Base-by-base conservation (phyloP, 2,329 filamentous ascomycete genomes). In the Sclerotinia sclerotiorum region DNA sequence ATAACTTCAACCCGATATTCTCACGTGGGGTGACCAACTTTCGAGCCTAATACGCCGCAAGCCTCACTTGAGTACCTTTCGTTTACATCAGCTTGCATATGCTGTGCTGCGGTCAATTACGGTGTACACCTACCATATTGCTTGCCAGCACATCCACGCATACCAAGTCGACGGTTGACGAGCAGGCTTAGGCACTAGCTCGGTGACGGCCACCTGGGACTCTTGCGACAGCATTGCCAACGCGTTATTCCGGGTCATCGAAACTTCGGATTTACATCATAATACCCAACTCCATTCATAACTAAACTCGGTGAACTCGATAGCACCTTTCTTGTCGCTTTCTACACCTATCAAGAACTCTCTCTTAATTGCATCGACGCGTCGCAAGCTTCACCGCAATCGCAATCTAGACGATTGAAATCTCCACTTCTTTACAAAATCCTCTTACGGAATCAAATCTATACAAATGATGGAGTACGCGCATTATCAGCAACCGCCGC, bases 401-500 rank as follows among this genome's bases (percentile, higher is more conserved):
- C 52, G 35, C 63, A 42, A 64, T 39, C 62, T 56, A 49, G 67
- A 39, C 55, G 44, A 67, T 55, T 56, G 64, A 51, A 61, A 64
- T 44, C 69, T 68, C 58, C 68, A 68, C 57, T 51, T 56, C 58
- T 49, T 56, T n/a, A 58, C 65, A 64, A 62, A 56, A 44, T 56
- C 54, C 60, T 49, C 49, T 65, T 70, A 69, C 74, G 76, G 75
- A 74, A 67, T 72, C 74, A 70, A 69, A 68, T 73, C 70, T 69
- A 73, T 72, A 75, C 77, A 73, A 77, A 90, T 85, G 82, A 91
- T 92, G 89, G 89, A 91, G 81, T 91, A 91, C 83, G 86, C 87
- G 79, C 87, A 89, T 81, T 90, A 91, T 78, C 87, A 89, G 77
- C 88, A 88, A 80, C 83, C 86, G 75, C 72, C 76, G 70, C 82